phyloP scores from a whole-genome alignment of 495 filamentous ascomycete genomes.

The Penicillium soppii region DNA sequence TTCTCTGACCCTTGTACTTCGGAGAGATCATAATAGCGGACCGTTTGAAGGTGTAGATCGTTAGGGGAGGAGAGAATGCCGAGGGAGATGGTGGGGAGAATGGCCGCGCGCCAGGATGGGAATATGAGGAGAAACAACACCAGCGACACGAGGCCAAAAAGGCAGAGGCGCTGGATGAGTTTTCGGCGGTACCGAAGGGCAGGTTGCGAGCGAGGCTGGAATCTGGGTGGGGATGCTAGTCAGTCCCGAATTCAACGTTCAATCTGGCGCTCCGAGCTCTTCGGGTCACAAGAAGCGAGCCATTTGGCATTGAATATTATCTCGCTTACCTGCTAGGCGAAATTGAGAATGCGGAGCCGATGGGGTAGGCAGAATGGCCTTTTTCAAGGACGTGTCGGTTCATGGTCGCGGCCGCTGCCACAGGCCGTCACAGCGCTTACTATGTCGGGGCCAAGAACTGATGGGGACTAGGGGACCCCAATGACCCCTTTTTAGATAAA shows the following conservation, averaged over 20 bases:
- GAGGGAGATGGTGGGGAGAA: conserved; percentile 63
- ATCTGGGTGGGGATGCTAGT: conserved; percentile 51
- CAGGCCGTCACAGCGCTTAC: conserved; percentile 24
- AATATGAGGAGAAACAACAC: conserved; percentile 68
- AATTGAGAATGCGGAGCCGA: conserved; percentile 72
- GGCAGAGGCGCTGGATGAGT: conserved; percentile 65
- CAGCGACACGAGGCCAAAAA: conserved; percentile 47
- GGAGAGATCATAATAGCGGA: conserved; percentile 93
- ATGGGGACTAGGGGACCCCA: not conserved
- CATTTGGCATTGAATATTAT: not conserved
- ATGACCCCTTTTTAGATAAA: not conserved
- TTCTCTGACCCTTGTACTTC: conserved; percentile 84
- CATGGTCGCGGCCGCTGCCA: conserved; percentile 35
- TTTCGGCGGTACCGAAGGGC: conserved; percentile 71
- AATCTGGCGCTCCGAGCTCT: not conserved
- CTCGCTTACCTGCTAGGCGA: conserved; percentile 76
- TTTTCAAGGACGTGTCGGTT: conserved; percentile 72
- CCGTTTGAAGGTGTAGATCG: conserved; percentile 82
- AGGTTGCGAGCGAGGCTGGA: conserved; percentile 80
- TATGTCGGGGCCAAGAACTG: conserved; percentile 15
- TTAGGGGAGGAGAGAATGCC: conserved; percentile 66
- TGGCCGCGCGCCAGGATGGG: conserved; percentile 65
- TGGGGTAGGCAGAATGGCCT: conserved; percentile 68
- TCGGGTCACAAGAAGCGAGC: conserved; percentile 4
- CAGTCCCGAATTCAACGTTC: conserved; percentile 4